phyloP scores from a whole-genome alignment of 108 stramenopile species.

The Cyclotella kingstonii region DNA sequence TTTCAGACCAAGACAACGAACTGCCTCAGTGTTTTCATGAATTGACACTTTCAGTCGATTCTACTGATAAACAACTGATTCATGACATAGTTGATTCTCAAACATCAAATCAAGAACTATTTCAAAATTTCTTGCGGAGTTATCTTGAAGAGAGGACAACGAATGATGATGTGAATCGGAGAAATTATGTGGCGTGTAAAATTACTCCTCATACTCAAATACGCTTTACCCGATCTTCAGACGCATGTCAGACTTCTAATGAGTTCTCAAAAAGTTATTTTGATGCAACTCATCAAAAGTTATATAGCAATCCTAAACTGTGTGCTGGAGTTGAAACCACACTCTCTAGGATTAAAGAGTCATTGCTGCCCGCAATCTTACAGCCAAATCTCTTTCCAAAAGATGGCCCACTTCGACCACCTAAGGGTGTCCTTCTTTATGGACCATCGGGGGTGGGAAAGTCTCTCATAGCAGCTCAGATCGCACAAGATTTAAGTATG shows the following conservation, averaged over 20 bases:
- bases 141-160: too few relatives aligned
- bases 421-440: conserved; percentile 71
- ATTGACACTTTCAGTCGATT: background rate
- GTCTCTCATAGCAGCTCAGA: conserved; percentile 57
- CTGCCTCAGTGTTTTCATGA: background rate
- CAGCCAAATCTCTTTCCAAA: conserved; percentile 56
- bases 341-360: conserved; percentile 46
- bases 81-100: background rate
- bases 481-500: conserved; percentile 42
- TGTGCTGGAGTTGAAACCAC: conserved; percentile 70
- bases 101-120: too few relatives aligned
- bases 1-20: background rate
- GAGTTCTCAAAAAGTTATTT: too few relatives aligned
- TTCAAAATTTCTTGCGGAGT: too few relatives aligned
- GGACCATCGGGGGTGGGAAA: conserved; percentile 83
- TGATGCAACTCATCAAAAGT: background rate
- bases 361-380: conserved; percentile 53
- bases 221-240: background rate
- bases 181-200: conserved; percentile 19
- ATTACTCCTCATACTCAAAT: conserved; percentile 13
- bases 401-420: conserved; percentile 54
- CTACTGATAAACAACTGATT: background rate
- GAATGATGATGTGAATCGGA: too few relatives aligned
- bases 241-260: background rate
- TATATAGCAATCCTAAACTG: conserved; percentile 1